phyloP scores from a whole-genome alignment of 2,329 filamentous ascomycete genomes.

The Sarocladium kiliense region DNA sequence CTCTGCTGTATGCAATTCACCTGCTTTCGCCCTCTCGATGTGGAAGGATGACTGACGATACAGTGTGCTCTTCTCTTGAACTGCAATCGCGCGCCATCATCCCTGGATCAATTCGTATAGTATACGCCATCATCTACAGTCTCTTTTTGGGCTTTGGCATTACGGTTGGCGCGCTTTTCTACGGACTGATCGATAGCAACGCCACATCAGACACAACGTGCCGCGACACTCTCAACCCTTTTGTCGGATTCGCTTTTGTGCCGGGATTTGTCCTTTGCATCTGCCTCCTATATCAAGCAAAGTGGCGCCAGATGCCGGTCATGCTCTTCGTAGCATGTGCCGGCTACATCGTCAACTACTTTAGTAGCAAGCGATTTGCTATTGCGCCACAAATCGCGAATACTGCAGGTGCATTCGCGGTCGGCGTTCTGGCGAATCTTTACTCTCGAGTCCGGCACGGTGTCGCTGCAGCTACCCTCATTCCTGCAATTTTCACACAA shows the following conservation, averaged over 20 bases:
- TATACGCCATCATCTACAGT: constrained; percentile 70
- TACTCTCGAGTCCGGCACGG: constrained; percentile 59
- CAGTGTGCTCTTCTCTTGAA: constrained; percentile 49
- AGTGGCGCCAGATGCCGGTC: constrained; percentile 72
- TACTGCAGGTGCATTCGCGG: constrained; percentile 69
- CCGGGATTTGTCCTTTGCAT: constrained; percentile 68
- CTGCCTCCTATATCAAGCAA: constrained; percentile 73
- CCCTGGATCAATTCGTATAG: constrained; percentile 67
- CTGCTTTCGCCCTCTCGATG: not conserved
- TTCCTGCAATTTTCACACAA: constrained; percentile 44
- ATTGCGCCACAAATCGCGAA: constrained; percentile 71
- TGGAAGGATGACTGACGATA: not conserved
- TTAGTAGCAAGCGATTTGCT: constrained; percentile 58
- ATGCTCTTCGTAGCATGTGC: constrained; percentile 70
- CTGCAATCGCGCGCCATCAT: constrained; percentile 65
- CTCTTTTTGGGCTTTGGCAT: constrained; percentile 69
- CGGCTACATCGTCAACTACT: constrained; percentile 74
- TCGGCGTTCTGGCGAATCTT: constrained; percentile 72
- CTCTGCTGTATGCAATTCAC: not conserved
- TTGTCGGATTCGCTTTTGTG: constrained; percentile 64
- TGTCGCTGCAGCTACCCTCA: constrained; percentile 41
- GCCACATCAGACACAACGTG: constrained; percentile 43
- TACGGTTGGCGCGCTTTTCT: constrained; percentile 60
- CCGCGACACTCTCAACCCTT: constrained; percentile 34
- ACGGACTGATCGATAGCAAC: constrained; percentile 52